phyloP scores from a whole-genome alignment of 257 asterid species.

The Eucommia ulmoides region DNA sequence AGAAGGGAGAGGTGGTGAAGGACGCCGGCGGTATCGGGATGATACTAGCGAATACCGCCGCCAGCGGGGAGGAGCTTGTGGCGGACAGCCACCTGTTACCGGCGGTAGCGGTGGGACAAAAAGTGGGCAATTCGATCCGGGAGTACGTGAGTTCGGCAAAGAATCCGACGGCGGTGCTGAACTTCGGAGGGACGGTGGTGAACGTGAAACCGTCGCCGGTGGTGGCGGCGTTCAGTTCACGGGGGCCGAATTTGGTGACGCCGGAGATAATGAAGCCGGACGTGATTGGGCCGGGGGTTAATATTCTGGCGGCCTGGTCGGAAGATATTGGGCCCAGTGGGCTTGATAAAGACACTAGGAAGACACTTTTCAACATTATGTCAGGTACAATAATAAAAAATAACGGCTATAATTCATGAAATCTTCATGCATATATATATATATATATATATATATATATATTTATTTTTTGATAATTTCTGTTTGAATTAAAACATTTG shows the following conservation, averaged over 20 bases:
- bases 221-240: constrained; percentile 40
- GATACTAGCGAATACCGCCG: constrained; percentile 36
- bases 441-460: too few relatives aligned
- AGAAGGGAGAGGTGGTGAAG: constrained; percentile 32
- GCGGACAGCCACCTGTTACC: constrained; percentile 38
- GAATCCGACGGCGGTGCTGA: constrained; percentile 30
- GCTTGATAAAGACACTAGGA: constrained; percentile 22
- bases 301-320: constrained; percentile 38
- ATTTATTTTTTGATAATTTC: too few relatives aligned
- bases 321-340: constrained; percentile 40
- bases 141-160: constrained; percentile 11
- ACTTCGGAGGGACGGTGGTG: constrained; percentile 37
- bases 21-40: constrained; percentile 41
- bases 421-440: too few relatives aligned
- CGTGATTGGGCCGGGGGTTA: constrained; percentile 44
- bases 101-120: constrained; percentile 35
- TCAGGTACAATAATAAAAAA: constrained; percentile 31
- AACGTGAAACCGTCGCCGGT: constrained; percentile 44
- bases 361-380: constrained; percentile 30
- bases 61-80: constrained; percentile 35
- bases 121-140: constrained; percentile 19
- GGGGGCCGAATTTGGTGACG: constrained; percentile 36
- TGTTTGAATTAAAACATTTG: neutral
- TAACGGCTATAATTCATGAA: constrained; percentile 14
- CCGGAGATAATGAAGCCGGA: constrained; percentile 42